Conservation (phyloP, 352 stramenopile species). For the Hyaloperonospora arabidopsidis region DNA sequence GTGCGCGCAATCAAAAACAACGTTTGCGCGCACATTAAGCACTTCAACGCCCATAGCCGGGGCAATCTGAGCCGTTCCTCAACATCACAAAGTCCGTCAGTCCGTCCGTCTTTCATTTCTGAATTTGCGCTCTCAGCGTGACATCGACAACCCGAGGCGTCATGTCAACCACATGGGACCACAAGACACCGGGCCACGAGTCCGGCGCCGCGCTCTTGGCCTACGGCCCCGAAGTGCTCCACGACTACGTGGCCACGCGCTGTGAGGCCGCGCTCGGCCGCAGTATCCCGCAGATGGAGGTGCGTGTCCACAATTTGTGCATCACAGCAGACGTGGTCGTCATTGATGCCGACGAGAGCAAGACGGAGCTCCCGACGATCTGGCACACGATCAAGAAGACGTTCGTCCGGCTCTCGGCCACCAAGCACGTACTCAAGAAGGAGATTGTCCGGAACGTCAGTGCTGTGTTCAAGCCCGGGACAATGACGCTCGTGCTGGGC, state of each 20-base stretch:
- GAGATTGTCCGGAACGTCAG: conserved; percentile 25
- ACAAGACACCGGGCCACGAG: conserved; percentile 5
- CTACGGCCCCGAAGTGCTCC: conserved; percentile 18
- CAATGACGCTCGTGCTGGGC: conserved; percentile 28
- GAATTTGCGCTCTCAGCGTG: too few relatives aligned
- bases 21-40: too few relatives aligned
- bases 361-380: conserved; percentile 31
- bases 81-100: too few relatives aligned
- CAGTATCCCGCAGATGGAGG: conserved; percentile 31
- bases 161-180: conserved; percentile 2
- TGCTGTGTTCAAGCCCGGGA: conserved; percentile 24
- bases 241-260: conserved; percentile 23
- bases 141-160: neutral
- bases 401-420: conserved; percentile 17
- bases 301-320: conserved; percentile 20
- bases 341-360: conserved; percentile 5
- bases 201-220: conserved; percentile 22
- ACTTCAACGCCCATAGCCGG: too few relatives aligned
- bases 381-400: conserved; percentile 29
- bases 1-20: too few relatives aligned
- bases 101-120: too few relatives aligned
- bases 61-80: too few relatives aligned
- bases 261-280: conserved; percentile 27
- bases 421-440: conserved; percentile 29
- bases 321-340: conserved; percentile 23